Evolutionary conservation across 2,329 filamentous ascomycete genomes (phyloP).

Genomic region (Penicillium janthinellum): DNA sequence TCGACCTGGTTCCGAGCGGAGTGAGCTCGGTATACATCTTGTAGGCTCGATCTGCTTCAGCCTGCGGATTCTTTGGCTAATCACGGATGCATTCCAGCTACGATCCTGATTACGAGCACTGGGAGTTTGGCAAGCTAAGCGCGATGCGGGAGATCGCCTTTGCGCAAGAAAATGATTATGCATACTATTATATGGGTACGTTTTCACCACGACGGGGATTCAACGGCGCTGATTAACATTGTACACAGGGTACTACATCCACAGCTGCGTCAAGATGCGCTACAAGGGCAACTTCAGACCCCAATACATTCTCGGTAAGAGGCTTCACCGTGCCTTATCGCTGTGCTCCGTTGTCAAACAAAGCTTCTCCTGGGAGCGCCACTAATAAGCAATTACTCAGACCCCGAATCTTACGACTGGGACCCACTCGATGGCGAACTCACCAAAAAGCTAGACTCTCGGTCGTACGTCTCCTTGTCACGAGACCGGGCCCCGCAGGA

Average conservation of each 20-base stretch:
- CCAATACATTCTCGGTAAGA: constrained; percentile 51
- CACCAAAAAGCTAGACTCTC: constrained; percentile 43
- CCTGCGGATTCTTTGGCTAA: constrained; percentile 4
- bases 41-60: constrained; percentile 33
- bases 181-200: constrained; percentile 66
- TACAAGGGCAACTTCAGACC: constrained; percentile 53
- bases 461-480: constrained; percentile 49
- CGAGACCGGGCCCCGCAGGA: constrained; percentile 34
- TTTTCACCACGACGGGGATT: not conserved
- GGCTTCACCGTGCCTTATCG: not conserved
- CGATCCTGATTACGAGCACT: constrained; percentile 61
- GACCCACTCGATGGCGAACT: constrained; percentile 48
- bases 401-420: constrained; percentile 51
- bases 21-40: constrained; percentile 55
- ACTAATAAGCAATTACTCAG: constrained; percentile 29
- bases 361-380: not conserved
- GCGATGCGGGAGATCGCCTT: constrained; percentile 62
- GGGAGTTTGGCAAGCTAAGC: constrained; percentile 65
- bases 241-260: constrained; percentile 61
- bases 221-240: not conserved
- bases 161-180: constrained; percentile 56
- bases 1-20: constrained; percentile 50
- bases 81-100: constrained; percentile 46
- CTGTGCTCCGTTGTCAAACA: constrained; percentile 4
- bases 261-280: constrained; percentile 56